Evolutionary conservation across 345 rosid species (phyloP), one percentile per base, ranked within the genome.

Genomic region (Physaria fendleri): DNA sequence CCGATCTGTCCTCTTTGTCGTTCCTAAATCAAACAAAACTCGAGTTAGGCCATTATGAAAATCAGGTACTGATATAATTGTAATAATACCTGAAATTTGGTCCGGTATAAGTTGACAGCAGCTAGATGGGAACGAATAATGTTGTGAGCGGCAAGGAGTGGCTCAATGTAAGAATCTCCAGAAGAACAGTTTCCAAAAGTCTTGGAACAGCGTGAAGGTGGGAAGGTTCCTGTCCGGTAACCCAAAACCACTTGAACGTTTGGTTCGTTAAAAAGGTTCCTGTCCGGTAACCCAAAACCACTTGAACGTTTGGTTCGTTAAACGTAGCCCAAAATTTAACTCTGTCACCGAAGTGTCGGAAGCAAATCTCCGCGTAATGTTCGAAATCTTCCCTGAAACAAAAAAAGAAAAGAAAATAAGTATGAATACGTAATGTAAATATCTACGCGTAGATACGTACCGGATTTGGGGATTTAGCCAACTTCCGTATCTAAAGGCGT

Each of bases 211-310:
- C 66, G 88, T 42, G 82, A 63, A 22, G 88, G 90, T 33, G 91
- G 90, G 64, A n/a, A n/a, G n/a, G 25, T 38, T 13, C 95, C 95
- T 30, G 29, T 59, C 62, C 78, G 63, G 18, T 82, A 87, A 12
- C 87, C 80, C 8, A 71, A 56, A 37, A 60, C 46, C 20, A 55
- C 82, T 30, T 56, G 79, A 61, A 80, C 66, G 47, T 82, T 87
- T 4, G 91, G 85, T 76, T 84, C 87, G 46, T 84, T 87, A 53
- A 87, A 76, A n/a, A n/a, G n/a, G 25, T 38, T 13, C 95, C 95
- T 30, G 29, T 59, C 62, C 78, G 63, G 18, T 82, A 87, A 12
- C 87, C 80, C 8, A 71, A 56, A 37, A 60, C 46, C 20, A 55
- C 82, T 30, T 56, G 79, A 61, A 80, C 66, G 47, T 82, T 87